Conservation (phyloP, 257 asterid genomes). For the Capsicum baccatum region DNA sequence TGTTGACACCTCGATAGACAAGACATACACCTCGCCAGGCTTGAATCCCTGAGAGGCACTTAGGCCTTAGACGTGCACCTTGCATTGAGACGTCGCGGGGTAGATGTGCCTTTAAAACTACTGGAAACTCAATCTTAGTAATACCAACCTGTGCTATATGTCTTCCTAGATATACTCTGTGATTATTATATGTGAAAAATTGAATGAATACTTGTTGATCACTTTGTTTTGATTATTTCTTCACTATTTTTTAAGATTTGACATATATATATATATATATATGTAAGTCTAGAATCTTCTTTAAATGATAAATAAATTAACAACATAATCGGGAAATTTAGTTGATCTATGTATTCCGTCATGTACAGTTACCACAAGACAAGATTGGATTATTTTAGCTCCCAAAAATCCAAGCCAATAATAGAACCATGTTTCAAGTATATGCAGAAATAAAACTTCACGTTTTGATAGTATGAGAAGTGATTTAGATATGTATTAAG, state of each 20-base stretch:
- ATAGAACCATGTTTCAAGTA: too few species aligned
- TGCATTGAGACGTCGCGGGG: not conserved
- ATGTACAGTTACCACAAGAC: not conserved
- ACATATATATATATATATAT: not conserved
- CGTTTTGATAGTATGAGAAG: too few species aligned
- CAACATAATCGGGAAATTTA: not conserved
- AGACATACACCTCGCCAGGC: not conserved
- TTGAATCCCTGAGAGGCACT: not conserved
- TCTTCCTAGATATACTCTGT: not conserved
- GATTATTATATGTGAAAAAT: not conserved
- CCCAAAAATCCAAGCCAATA: not conserved
- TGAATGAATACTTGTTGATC: not conserved
- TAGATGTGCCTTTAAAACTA: conserved; percentile 10
- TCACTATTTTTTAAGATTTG: not conserved
- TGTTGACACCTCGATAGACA: not conserved
- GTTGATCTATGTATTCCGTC: not conserved
- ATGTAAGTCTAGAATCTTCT: not conserved
- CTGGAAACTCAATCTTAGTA: not conserved
- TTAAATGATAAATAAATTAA: not conserved
- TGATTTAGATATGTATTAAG: too few species aligned
- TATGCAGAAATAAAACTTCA: too few species aligned
- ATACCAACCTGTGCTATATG: not conserved
- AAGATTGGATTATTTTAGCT: not conserved
- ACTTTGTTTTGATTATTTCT: not conserved
- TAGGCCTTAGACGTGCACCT: not conserved